phyloP scores from a whole-genome alignment of 257 asterid species.

The Primulina tabacum region DNA sequence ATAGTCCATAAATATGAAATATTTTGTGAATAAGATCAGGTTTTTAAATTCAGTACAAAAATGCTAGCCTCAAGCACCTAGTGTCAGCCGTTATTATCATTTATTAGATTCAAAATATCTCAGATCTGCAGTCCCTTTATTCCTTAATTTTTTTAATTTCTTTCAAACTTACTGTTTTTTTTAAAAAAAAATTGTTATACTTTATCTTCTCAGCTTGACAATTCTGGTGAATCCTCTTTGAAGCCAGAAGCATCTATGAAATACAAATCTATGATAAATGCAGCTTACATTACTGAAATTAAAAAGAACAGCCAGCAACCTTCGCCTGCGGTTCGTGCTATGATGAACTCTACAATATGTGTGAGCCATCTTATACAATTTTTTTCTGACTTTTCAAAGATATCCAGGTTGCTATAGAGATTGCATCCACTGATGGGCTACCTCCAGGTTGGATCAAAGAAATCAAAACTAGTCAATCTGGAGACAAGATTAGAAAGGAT shows the following conservation, averaged over 20 bases:
- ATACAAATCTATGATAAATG: conserved; percentile 15
- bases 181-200: no score
- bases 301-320: conserved; percentile 8
- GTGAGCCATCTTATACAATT: not conserved
- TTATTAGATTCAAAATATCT: no score
- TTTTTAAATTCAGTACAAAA: not conserved
- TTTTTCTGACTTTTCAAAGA: not conserved
- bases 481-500: conserved; percentile 40
- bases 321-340: not conserved
- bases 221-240: conserved; percentile 23
- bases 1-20: not conserved
- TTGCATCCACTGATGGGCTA: not conserved
- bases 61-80: not conserved
- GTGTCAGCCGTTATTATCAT: not conserved
- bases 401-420: not conserved
- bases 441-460: conserved; percentile 63
- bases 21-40: not conserved
- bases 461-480: conserved; percentile 40
- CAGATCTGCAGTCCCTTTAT: not conserved
- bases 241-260: conserved; percentile 20
- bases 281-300: conserved; percentile 15
- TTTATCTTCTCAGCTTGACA: conserved; percentile 29
- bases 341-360: not conserved
- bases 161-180: not conserved
- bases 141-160: not conserved